Evolutionary conservation across 352 stramenopile genomes (phyloP).

Genomic region (Peronospora destructor): DNA sequence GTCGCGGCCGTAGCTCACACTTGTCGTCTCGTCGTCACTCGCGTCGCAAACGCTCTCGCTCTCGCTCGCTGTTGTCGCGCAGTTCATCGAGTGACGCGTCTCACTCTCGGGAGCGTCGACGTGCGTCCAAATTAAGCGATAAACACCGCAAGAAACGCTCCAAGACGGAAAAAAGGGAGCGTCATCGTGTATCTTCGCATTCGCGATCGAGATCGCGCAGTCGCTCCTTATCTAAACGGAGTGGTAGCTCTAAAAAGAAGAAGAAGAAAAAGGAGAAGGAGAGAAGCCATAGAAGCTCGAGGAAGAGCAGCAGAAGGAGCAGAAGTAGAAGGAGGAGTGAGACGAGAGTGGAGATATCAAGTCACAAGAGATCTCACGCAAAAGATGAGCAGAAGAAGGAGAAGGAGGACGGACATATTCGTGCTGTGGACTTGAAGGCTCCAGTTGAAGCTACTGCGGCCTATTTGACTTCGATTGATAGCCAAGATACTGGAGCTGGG

Average conservation of each 20-base stretch:
- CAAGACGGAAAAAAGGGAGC: conserved; percentile 16
- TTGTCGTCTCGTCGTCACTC: conserved; percentile 23
- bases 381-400: conserved; percentile 16
- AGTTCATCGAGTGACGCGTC: conserved; percentile 21
- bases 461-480: background rate
- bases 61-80: conserved; percentile 25
- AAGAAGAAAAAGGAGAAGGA: conserved; percentile 4
- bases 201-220: conserved; percentile 29
- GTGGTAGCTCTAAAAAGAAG: conserved; percentile 26
- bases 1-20: conserved; percentile 6
- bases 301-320: conserved; percentile 21
- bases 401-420: background rate
- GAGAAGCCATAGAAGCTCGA: conserved; percentile 1
- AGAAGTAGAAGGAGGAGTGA: conserved; percentile 19
- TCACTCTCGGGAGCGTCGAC: conserved; percentile 26
- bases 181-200: conserved; percentile 17
- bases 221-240: conserved; percentile 20
- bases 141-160: conserved; percentile 28
- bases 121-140: conserved; percentile 20
- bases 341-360: background rate
- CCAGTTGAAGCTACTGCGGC: background rate
- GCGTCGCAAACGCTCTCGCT: conserved; percentile 24
- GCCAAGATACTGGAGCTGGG: background rate
- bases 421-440: conserved; percentile 2
- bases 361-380: conserved; percentile 20